phyloP scores from a whole-genome alignment of 1,284 basidiomycete genomes.

The Tylopilus orsonianus region DNA sequence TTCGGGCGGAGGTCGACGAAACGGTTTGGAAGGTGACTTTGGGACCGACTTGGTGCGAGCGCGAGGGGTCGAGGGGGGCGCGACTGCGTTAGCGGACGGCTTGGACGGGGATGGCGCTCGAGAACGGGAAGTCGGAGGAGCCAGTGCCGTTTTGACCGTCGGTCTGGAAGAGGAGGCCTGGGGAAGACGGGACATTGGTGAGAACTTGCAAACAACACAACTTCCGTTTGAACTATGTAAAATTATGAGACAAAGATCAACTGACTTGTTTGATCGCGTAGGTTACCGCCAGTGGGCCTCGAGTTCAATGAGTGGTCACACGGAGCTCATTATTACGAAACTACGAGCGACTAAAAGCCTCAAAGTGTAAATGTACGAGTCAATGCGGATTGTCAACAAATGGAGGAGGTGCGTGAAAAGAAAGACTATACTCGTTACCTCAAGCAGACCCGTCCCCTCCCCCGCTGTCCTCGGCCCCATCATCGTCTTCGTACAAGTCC shows the following conservation, averaged over 20 bases:
- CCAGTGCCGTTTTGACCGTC: constrained; percentile 28
- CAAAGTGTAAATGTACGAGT: neutral
- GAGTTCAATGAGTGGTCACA: constrained; percentile 12
- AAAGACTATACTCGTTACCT: neutral
- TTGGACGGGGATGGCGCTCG: constrained; percentile 40
- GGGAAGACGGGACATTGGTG: constrained; percentile 49
- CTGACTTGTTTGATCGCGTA: constrained; percentile 3
- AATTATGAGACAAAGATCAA: neutral
- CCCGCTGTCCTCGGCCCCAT: constrained; percentile 6
- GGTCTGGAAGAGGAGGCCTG: constrained; percentile 43
- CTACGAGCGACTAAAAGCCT: neutral
- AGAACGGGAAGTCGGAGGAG: constrained; percentile 28
- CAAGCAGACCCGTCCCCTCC: constrained; percentile 1
- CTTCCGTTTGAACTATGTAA: constrained; percentile 8
- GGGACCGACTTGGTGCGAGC: constrained; percentile 38
- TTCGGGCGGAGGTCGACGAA: constrained; percentile 29
- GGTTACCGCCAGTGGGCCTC: neutral
- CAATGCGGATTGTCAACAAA: neutral
- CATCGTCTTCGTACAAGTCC: constrained; percentile 27
- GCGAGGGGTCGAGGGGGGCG: constrained; percentile 26
- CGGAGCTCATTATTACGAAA: constrained; percentile 23
- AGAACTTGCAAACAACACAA: neutral
- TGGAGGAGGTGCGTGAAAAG: neutral
- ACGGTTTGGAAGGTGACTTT: constrained; percentile 39
- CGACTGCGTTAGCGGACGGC: constrained; percentile 30